Conservation (phyloP, 2,329 filamentous ascomycete species). For the Chaetomium strumarium region DNA sequence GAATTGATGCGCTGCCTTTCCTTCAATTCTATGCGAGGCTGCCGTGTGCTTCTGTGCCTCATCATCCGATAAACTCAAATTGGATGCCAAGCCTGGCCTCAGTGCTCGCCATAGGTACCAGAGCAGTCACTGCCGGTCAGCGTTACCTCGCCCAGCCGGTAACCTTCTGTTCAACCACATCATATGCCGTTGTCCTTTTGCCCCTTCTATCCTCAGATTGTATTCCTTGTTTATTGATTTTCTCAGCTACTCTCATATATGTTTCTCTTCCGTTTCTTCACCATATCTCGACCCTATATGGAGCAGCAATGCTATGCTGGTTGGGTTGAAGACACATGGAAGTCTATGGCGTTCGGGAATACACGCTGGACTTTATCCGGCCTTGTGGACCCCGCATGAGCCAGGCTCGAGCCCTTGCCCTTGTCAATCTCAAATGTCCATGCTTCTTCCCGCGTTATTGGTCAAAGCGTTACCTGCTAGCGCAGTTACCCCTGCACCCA, state of each 20-base stretch:
- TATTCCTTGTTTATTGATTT: no score
- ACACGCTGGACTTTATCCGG: no score
- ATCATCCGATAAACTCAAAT: conserved; percentile 1
- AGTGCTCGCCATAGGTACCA: background rate
- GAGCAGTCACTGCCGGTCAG: background rate
- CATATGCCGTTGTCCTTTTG: no score
- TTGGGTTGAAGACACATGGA: no score
- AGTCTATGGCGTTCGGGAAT: no score
- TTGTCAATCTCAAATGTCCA: conserved; percentile 6
- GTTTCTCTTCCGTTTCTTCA: no score
- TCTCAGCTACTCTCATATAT: no score
- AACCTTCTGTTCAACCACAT: no score
- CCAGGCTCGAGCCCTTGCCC: conserved; percentile 8
- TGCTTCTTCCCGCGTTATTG: conserved; percentile 24
- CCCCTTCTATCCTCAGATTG: no score
- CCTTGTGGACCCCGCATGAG: background rate
- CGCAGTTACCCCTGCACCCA: conserved; percentile 22
- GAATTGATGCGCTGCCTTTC: background rate
- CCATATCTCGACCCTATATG: no score
- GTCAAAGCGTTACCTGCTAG: conserved; percentile 23
- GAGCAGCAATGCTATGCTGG: no score
- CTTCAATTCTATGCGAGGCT: background rate
- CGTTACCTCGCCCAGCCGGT: background rate
- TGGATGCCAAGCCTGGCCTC: conserved; percentile 6
- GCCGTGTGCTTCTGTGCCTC: background rate